Evolutionary conservation across 2,329 filamentous ascomycete species (phyloP).

Genomic region (Pseudonectria foliicola): DNA sequence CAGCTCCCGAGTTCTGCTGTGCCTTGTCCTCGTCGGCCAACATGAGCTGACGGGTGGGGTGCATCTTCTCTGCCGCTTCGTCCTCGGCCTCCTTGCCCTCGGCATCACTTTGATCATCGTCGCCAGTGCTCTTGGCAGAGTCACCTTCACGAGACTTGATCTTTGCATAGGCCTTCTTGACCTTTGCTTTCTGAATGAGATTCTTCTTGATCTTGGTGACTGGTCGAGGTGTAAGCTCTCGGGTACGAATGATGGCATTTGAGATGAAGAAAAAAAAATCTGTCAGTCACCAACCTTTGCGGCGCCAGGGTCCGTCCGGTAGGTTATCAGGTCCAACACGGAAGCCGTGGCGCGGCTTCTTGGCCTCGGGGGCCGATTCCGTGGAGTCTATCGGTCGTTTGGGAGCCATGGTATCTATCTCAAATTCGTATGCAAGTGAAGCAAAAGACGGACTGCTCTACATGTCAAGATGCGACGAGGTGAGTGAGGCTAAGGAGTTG

Average conservation of each 20-base stretch:
- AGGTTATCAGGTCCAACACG: conserved; percentile 82
- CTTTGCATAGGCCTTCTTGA: conserved; percentile 89
- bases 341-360: conserved; percentile 64
- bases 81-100: conserved; percentile 13
- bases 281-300: conserved; percentile 50
- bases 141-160: conserved; percentile 52
- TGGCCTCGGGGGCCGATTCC: conserved; percentile 31
- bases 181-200: conserved; percentile 85
- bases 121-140: conserved; percentile 10
- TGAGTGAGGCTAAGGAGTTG: not conserved
- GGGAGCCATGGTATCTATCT: conserved; percentile 21
- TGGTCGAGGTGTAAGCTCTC: conserved; percentile 28
- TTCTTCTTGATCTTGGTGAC: conserved; percentile 84
- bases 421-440: not conserved
- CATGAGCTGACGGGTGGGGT: conserved; percentile 34
- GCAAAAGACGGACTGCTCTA: too few relatives aligned
- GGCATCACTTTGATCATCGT: conserved; percentile 11
- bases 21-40: conserved; percentile 32
- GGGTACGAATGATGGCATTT: not conserved
- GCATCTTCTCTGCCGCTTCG: conserved; percentile 22
- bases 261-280: conserved; percentile 11
- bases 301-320: conserved; percentile 79
- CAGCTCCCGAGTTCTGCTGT: conserved; percentile 19
- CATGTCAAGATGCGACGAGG: not conserved
- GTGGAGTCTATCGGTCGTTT: conserved; percentile 25